A percentile compares a stretch with the other conserved stretches of the same genome.
Conservation (phyloP, 805 yeast genomes). For the Sugiyamaella floridensis region DNA sequence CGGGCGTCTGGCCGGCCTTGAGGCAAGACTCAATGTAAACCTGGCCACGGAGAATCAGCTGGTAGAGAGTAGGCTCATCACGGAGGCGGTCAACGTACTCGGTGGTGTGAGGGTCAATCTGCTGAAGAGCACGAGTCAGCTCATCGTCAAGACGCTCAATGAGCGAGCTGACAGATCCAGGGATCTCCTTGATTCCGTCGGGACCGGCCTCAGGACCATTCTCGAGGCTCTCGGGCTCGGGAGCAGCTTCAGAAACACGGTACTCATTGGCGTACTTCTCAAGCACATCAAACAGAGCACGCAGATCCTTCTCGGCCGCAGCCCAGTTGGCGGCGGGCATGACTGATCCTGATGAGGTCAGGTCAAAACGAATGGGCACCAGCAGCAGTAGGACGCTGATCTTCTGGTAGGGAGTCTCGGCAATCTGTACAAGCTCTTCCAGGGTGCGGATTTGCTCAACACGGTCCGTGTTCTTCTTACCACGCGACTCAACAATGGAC, state of each 20-base stretch:
- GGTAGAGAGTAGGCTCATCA: slow-evolving; percentile 75
- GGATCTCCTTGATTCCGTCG: slow-evolving; percentile 63
- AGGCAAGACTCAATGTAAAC: slow-evolving; percentile 67
- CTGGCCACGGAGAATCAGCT: slow-evolving; percentile 76
- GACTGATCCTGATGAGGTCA: slow-evolving; percentile 55
- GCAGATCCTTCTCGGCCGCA: slow-evolving; percentile 54
- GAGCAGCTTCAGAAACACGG: slow-evolving; percentile 76
- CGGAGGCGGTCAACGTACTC: slow-evolving; percentile 87
- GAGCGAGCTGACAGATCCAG: slow-evolving; percentile 79
- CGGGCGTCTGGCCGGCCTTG: slow-evolving; percentile 9
- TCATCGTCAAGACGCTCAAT: slow-evolving; percentile 95
- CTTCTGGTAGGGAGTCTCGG: slow-evolving; percentile 62
- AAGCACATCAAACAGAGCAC: slow-evolving; percentile 56
- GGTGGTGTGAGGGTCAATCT: slow-evolving; percentile 88
- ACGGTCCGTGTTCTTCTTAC: slow-evolving; percentile 88
- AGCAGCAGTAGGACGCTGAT: slow-evolving; percentile 73
- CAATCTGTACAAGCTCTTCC: slow-evolving; percentile 48
- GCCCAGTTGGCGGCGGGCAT: slow-evolving; percentile 83
- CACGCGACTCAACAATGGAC: slow-evolving; percentile 79
- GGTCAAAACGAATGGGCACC: slow-evolving; percentile 83
- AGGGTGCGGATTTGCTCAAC: slow-evolving; percentile 66
- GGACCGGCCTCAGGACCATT: slow-evolving; percentile 50
- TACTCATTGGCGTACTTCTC: slow-evolving; percentile 53
- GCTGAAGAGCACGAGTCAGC: slow-evolving; percentile 77
- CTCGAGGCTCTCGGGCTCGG: slow-evolving; percentile 69